Base-by-base conservation (phyloP, 768 basidiomycete species). In the Russula griseocarnosa region DNA sequence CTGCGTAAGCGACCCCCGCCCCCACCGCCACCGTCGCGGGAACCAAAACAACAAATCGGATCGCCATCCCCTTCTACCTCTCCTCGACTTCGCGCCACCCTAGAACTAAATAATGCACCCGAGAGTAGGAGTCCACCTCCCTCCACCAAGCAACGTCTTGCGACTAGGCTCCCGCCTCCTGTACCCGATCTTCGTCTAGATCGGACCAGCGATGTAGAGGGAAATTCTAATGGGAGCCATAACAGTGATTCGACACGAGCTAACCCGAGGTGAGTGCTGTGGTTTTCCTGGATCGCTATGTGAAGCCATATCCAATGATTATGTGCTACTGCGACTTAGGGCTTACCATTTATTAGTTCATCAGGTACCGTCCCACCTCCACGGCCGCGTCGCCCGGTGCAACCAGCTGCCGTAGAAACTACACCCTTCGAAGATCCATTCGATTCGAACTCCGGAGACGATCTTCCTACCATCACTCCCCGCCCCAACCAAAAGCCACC, bases 1-100 rank as follows among this genome's bases (percentile, higher is more conserved):
- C 38, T 60, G 20, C 64, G 64, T 40, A 65, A 65, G 34, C 64
- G 64, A 24, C 64, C 63, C 3, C 63, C 64, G 0, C 64, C 64
- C 0, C 64, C 64, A 1, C 64, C 38, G 5, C 38, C 59, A 16
- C 59, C 64, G 11, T 65, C 60, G 16, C 64, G 64, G 6, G 59
- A 49, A 46, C 42, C 18, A 40, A 65, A 65, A 26, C 64, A 38
- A 52, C 64, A 56, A 40, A n/a, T 56, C 22, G 60, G 60, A n/a
- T 65, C 64, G 8, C 60, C 64, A 30, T 61, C 64, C 28, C 60
- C 64, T 18, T 65, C 64, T 4, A n/a, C 47, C 18, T 57, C 64
- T 22, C 60, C 64, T 52, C 60, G 42, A 52, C 59, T 52, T 26
- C 55, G 26, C 8, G 52, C 59, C 6, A 57, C 59, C 18, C 20